Base-by-base conservation (phyloP, 2,329 filamentous ascomycete genomes). In the Albifimbria verrucaria region DNA sequence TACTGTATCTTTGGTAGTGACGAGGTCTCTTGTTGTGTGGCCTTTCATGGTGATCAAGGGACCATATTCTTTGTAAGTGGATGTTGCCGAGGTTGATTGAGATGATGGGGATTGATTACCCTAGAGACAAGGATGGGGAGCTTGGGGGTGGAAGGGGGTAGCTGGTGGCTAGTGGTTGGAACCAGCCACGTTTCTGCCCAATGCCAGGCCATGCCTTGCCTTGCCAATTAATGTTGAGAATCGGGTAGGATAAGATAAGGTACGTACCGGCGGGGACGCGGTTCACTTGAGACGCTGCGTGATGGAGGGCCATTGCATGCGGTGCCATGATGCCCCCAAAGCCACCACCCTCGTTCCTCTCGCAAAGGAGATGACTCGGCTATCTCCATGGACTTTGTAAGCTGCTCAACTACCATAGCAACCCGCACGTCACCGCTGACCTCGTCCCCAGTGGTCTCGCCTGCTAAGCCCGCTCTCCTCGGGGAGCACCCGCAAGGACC, bases 401-500 rank as follows among this genome's bases (percentile, higher is more conserved):
- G 42, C 22, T 21, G 17, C 12, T 7, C 7, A 11, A 4, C 6
- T 20, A 5, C 42, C 11, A 11, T 4, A 20, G 11, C 42, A 5
- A 39, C 55, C 57, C 50, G 61, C 41, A n/a, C 50, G 28, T 32
- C 18, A 43, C 26, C 41, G 42, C 12, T 36, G 7, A 39, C 28
- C 36, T 43, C 52, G 43, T 49, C 52, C 54, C 25, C 61, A 87
- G 84, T 88, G 84, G 84, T 83, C 83, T 74, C 82, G 84, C 72
- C 77, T 87, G 72, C 74, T 87, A 74, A 84, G 82, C 67, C 81
- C 82, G 65, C 75, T 87, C 62, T 80, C 80, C 61, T 72, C 80
- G 62, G 77, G 76, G 60, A 73, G 68, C 65, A 76, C 81, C 61
- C 78, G 77, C 62, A 83, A 80, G 69, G 82, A 85, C 65, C 77